Base-by-base conservation (phyloP, 75 land plant species). In the Selaginella tamariscina region DNA sequence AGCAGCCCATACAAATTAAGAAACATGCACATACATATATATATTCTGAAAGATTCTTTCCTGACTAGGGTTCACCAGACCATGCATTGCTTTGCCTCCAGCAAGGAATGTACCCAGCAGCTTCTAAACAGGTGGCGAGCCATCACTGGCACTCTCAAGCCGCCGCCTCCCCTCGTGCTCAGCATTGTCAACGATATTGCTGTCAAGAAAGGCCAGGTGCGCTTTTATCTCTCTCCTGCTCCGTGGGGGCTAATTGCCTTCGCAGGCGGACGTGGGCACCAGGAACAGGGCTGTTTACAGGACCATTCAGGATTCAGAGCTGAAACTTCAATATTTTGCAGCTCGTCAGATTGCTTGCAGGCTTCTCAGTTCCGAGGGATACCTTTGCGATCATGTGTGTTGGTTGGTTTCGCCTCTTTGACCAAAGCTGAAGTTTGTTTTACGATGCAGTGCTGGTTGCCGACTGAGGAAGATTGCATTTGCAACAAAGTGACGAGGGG, bases 341-440 rank as follows among this genome's bases (percentile, higher is more conserved):
- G 87, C 97, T 55, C 83, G 89, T 15, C 97, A 92, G 75, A 77
- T 92, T 66, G 97, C 94, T 32, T 92, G 87, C 64, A 86, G 97
- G 18, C 66, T 92, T 56, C 79, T 92, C 56, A 92, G 97, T 32
- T 82, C 89, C 70, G 79, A 83, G 65, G 94, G 87, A 31, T 86
- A 92, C 74, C 94, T 92, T 64, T 92, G 97, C 74, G 87, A 92
- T 59, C 77, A 81, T 79, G 97, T 87, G 69, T 9, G 22, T 22
- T 24, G 32, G 1, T 59, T 28, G 71, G 26, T 55, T 57, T 71
- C 11, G 32, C 31, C 26, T 8, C n/a, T n/a, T n/a, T n/a, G n/a
- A n/a, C n/a, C n/a, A n/a, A n/a, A n/a, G n/a, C n/a, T 39, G 15
- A 39, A 39, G 5, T 39, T 39, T 59, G 8, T 26, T 59, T 26